phyloP scores from a whole-genome alignment of 495 filamentous ascomycete species.

The Trichocladium uniseriatum region DNA sequence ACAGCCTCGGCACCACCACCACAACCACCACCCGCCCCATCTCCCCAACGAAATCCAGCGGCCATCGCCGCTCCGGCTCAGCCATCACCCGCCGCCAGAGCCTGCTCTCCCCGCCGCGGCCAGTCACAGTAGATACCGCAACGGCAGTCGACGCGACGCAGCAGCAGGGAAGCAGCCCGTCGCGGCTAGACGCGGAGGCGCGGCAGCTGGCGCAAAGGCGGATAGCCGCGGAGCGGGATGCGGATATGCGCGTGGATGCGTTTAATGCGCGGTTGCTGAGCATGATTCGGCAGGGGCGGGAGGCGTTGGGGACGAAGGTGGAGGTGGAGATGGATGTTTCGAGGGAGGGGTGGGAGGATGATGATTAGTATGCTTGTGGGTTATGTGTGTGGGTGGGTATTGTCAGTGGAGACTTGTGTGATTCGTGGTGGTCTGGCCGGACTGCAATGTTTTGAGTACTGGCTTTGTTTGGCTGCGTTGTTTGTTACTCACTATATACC shows the following conservation, averaged over 20 bases:
- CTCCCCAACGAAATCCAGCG: conserved; percentile 18
- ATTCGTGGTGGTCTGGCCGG: too few relatives aligned
- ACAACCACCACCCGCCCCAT: background rate
- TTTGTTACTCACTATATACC: too few relatives aligned
- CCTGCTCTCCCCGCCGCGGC: background rate
- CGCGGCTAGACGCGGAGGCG: conserved; percentile 48
- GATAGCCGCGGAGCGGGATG: conserved; percentile 62
- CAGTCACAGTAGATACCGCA: too few relatives aligned
- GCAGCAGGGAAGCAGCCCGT: conserved; percentile 31
- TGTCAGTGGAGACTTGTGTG: too few relatives aligned
- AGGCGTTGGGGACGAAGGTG: conserved; percentile 72
- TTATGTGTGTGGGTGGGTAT: conserved; percentile 35
- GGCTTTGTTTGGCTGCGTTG: too few relatives aligned
- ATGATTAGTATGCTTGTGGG: too few relatives aligned
- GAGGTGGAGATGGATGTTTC: conserved; percentile 66
- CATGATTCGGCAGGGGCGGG: conserved; percentile 82
- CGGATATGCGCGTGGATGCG: conserved; percentile 65
- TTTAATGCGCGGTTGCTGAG: conserved; percentile 68
- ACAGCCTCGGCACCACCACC: background rate
- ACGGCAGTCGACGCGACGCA: too few relatives aligned
- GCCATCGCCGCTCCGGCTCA: conserved; percentile 20
- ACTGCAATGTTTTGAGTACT: too few relatives aligned
- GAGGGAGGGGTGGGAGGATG: conserved; percentile 13
- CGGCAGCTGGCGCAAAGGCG: conserved; percentile 56
- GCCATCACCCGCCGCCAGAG: conserved; percentile 6